Evolutionary conservation across 805 yeast genomes (phyloP), one percentile per base, ranked within the genome.

Genomic region (Myxozyma sirexii): DNA sequence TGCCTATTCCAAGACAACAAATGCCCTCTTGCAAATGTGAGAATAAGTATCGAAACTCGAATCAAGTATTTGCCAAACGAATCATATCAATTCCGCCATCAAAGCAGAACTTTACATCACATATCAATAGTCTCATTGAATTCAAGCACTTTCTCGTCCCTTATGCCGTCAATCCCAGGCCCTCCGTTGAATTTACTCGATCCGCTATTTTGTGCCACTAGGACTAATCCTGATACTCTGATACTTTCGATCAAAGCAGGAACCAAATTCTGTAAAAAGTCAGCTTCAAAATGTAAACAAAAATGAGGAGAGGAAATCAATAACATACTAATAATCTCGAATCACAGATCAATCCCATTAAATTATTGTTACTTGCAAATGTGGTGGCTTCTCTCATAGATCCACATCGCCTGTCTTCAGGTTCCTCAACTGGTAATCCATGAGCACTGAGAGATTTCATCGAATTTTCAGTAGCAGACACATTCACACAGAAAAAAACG

Each of bases 341-440:
- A 0, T 96, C 90, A 23, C 90, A 82, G 24, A 90, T 84, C 10
- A 94, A 72, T 17, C 99, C 99, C 64, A 94, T 78, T 54, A 94
- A 77, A 70, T 94, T 94, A 70, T 94, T 94, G 58, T 81, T 79
- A 2, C 85, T 80, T 0, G 97, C 92, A 71, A 90, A 91, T 53
- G 80, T 80, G 0, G 91, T 84, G 1, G 96, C 96, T 65, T 90
- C 90, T 68, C 88, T 88, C 54, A 93, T 79, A 0, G 94, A 86
- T 12, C 71, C 65, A 63, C 91, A 75, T 13, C 75, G 66, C 4
- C 70, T 51, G 50, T 72, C 73, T 31, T 67, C 70, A 2, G 61
- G 66, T 23, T 58, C 67, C 27, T 54, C 67, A n/a, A 65, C 62
- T 12, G 66, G 66, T 54, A 70, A 59, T 5, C 68, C 71, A 46